Base-by-base conservation (phyloP, 139 green algal genomes). In the Picochlorum sp. region DNA sequence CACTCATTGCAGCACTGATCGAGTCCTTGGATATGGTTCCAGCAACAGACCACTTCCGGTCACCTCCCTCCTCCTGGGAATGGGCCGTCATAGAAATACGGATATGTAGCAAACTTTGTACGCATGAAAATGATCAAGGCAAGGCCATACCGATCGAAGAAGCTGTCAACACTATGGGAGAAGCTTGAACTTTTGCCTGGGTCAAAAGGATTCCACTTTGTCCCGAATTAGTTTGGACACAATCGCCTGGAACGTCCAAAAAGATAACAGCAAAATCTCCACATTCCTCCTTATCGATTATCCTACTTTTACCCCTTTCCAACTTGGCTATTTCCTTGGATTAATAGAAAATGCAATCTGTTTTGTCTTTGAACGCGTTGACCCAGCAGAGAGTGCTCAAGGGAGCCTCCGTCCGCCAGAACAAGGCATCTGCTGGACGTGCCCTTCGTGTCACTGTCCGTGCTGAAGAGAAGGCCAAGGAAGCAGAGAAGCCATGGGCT, bases 401-500 rank as follows among this genome's bases (percentile, higher is more conserved):
- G 34, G 34, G 34, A 41, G 34, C 34, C 34, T 41, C 34, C 34
- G 34, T 41, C 34, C 34, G 34, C 34, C 34, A 41, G 34, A 41
- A 41, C 34, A 41, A 41, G 34, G 34, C 34, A 41, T 41, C 34
- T 38, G 49, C 63, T 55, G 67, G 81, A 23, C 60, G 60, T 20
- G 34, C 31, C 15, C 11, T 24, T n/a, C 45, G 49, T 21, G 14
- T 66, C 3, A 67, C 78, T 16, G 80, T 89, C 30, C 78, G 81
- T 55, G 83, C 83, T 23, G 74, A 85, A 67, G n/a, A 54, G 47
- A 71, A 72, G 21, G 65, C 63, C 37, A 45, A 75, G 50, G 52
- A 70, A 51, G 65, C 73, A 20, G 72, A 84, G 63, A 67, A 74
- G 45, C 54, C 73, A 28, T 99, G 86, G 83, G 79, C 74, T 30